Base-by-base conservation (phyloP, 208 protist species). In the Leishmania guyanensis region DNA sequence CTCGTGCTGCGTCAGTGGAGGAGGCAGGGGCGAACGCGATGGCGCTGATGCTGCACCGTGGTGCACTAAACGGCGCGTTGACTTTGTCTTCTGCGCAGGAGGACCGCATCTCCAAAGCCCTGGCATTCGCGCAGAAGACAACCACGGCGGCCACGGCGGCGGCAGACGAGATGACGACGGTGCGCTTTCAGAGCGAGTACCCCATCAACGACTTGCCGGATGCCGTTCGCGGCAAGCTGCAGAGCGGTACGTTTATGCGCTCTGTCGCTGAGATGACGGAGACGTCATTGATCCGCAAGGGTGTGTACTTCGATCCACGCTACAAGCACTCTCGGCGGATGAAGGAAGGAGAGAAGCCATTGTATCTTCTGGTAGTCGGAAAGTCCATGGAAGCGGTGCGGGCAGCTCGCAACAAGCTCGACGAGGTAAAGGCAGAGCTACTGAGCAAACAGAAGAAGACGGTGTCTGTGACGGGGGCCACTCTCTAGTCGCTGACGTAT, bases 101-200 rank as follows among this genome's bases (percentile, higher is more conserved):
- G 69, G 86, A 94, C 48, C 84, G 91, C 39, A 78, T 97, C 20
- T 78, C 91, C 14, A 87, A 88, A 58, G 94, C 94, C 1, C 88
- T 94, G n/a, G 89, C 86, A 3, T 94, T 92, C 56, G 94, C 94
- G 4, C 84, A 92, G 65, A 94, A 94, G 71, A 95, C 92, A 43
- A 96, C 92, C 1, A 88, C 92, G 29, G 89, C 83, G 9, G 76
- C 81, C 12, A 81, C 83, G 10, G 78, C 79, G 1, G 78, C 82
- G 4, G 72, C 36, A 17, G 85, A 88, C 50, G 84, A 87, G n/a
- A 53, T 75, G n/a, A 65, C 73, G 14, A 75, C 75, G 68, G 87
- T 95, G 26, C 92, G 94, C 43, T 97, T 97, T 79, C 89, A 94
- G 80, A 84, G 82, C n/a, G 92, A 97, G 85, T 96, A 93, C 75